phyloP scores from a whole-genome alignment of 2,329 filamentous ascomycete species.

The Sporothrix dimorphospora region DNA sequence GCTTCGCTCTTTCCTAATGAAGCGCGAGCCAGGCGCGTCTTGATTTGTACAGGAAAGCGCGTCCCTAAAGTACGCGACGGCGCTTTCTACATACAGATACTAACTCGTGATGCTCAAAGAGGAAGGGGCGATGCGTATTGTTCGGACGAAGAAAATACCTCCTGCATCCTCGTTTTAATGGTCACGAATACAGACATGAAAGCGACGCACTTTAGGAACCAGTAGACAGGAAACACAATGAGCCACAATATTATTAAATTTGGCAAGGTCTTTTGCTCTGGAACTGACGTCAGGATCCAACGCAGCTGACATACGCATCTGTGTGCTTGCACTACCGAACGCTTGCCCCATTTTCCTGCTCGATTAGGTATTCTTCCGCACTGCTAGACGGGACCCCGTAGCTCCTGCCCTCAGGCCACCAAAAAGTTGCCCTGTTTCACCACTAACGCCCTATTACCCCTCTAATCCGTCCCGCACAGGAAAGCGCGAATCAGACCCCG shows the following conservation, averaged over 20 bases:
- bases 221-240: too few species aligned
- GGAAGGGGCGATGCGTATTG: not conserved
- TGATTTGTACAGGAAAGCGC: not conserved
- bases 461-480: not conserved
- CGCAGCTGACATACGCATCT: not conserved
- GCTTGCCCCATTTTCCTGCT: not conserved
- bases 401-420: not conserved
- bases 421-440: not conserved
- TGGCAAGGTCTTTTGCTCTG: not conserved
- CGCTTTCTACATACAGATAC: not conserved
- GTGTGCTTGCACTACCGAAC: not conserved
- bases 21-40: not conserved
- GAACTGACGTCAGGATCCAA: conserved; percentile 1
- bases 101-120: not conserved
- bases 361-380: conserved; percentile 10
- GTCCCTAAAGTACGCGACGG: not conserved
- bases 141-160: not conserved
- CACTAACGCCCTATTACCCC: not conserved
- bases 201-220: too few species aligned
- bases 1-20: not conserved
- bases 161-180: too few species aligned
- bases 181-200: too few species aligned
- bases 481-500: not conserved
- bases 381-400: not conserved
- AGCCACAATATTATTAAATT: not conserved